A percentile compares a stretch with the other conserved stretches of the same genome.
Evolutionary conservation across 1,139 yeast species (phyloP).

Genomic region (Casaregolazyma suthepensis): DNA sequence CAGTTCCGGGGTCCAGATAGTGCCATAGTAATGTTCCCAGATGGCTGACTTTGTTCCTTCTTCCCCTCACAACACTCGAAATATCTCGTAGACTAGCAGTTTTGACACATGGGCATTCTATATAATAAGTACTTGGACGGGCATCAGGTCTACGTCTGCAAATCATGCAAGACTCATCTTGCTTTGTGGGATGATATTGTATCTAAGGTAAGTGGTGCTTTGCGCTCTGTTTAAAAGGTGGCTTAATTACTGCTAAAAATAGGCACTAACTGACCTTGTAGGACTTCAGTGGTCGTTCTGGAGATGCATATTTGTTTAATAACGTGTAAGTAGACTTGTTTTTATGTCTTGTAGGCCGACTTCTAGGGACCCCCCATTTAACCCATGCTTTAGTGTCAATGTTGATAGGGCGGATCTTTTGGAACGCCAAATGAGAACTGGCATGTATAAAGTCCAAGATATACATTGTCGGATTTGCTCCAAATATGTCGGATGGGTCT

Average conservation of each 20-base stretch:
- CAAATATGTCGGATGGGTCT: constrained; percentile 68
- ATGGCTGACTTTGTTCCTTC: background rate
- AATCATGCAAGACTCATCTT: constrained; percentile 36
- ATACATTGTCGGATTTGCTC: constrained; percentile 64
- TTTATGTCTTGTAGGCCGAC: no score
- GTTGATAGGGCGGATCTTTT: constrained; percentile 30
- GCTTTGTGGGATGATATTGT: constrained; percentile 32
- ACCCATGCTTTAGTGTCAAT: constrained; percentile 30
- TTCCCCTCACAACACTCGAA: background rate
- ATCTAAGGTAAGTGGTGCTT: constrained; percentile 28
- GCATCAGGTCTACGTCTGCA: constrained; percentile 35
- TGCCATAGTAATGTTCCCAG: background rate
- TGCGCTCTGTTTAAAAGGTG: background rate
- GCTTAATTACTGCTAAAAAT: background rate
- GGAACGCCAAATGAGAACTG: constrained; percentile 58
- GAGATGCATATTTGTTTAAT: constrained; percentile 37
- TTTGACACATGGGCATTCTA: constrained; percentile 30
- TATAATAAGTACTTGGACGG: constrained; percentile 31
- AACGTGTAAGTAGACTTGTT: constrained; percentile 29
- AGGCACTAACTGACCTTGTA: constrained; percentile 11
- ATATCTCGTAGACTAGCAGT: background rate
- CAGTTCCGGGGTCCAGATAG: background rate
- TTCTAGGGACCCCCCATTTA: background rate
- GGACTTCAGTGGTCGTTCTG: constrained; percentile 37
- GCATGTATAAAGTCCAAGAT: constrained; percentile 57